Conservation (phyloP, 257 asterid genomes). For the Solanum sejunctum region DNA sequence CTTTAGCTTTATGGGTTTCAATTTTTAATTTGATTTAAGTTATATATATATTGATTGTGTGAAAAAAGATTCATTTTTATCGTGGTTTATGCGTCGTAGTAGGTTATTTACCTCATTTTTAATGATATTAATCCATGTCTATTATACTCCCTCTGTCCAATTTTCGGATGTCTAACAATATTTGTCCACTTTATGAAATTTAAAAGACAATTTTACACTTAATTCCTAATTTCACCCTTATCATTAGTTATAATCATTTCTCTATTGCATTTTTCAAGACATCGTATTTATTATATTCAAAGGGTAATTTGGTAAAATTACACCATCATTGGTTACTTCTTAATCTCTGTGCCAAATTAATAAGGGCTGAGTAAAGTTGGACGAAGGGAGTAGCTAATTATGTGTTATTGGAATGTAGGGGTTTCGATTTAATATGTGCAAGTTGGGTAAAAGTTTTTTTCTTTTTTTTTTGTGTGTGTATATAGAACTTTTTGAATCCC, state of each 20-base stretch:
- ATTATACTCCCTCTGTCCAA: no score
- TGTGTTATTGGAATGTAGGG: neutral
- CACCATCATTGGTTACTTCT: no score
- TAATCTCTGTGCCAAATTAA: no score
- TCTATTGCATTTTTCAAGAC: no score
- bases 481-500: neutral
- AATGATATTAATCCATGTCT: neutral
- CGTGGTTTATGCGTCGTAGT: neutral
- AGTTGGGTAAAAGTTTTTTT: neutral
- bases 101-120: neutral
- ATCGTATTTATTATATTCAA: no score
- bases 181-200: no score
- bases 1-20: neutral
- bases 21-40: neutral
- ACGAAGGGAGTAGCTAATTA: neutral
- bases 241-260: no score
- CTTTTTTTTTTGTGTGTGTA: neutral
- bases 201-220: no score
- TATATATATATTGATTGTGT: neutral
- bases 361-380: no score
- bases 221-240: no score
- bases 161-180: no score
- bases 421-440: neutral
- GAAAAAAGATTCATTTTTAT: neutral
- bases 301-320: no score